Evolutionary conservation across 495 filamentous ascomycete genomes (phyloP), one percentile per base, ranked within the genome.

Genomic region (Mycothermus thermophilus): DNA sequence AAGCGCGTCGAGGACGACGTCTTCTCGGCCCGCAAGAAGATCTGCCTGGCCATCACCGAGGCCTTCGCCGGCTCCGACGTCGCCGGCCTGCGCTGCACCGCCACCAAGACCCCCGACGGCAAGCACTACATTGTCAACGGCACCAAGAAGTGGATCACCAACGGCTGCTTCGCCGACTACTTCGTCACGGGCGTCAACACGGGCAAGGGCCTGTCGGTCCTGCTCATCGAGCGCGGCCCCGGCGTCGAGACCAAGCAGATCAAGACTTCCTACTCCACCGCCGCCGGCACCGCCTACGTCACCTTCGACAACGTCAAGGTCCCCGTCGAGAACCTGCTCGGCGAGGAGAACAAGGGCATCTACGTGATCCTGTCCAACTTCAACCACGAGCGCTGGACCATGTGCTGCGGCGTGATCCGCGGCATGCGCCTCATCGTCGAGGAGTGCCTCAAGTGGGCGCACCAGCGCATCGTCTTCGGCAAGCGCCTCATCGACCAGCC

Each of bases 61-160:
- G 83, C 84, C 8, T 93, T 93, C 55, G 84, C 83, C 17, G 83
- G 84, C 4, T 83, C 77, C 35, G 84, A 93, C 59, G 83, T 93
- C 8, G 83, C 83, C 6, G 78, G 82, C 12, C 66, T 93, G 10
- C 69, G 81, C 36, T 88, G 82, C 3, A 88, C 83, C 1, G 83
- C 83, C 8, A 70, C 64, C 40, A 83, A 86, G 66, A 87, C 80
- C 10, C 62, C 78, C 8, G 83, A 88, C 55, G 83, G 83, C 32
- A 82, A 81, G 51, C 68, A 82, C 57, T 92, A 85, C 53, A 77
- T 88, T 41, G 72, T 92, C 42, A 86, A 84, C 55, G 83, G 83
- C 40, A 88, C 81, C 45, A 92, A 88, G 68, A 88, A 88, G 60
- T 92, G 83, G 83, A 88, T 88, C 59, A 93, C 84, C 25, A 93